Base-by-base conservation (phyloP, 176 grass and related monocot genomes). In the Elaeis guineensis region DNA sequence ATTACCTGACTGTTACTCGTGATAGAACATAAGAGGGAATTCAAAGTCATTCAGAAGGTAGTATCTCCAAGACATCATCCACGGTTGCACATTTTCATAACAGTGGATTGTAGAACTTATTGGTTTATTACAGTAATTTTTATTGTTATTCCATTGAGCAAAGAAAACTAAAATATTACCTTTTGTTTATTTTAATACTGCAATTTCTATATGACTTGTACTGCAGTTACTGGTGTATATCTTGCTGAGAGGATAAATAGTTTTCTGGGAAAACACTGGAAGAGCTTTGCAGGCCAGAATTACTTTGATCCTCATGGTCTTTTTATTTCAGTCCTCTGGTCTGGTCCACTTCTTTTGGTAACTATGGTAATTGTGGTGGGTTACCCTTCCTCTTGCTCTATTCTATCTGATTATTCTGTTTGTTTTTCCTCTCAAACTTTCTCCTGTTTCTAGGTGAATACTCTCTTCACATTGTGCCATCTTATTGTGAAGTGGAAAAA, bases 251-350 rank as follows among this genome's bases (percentile, higher is more conserved):
- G 69, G 67, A 52, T 96, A 67, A 96, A 96, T 52, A 49, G 63
- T 16, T 85, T 90, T 58, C 60, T 87, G 32, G 83, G 74, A n/a
- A 57, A 77, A 70, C 72, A 82, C 66, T 96, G 91, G 91, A 85
- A 80, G 75, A 90, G 80, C 75, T 96, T 96, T 67, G 79, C 86
- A 30, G 80, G 72, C 61, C 91, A 96, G 70, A 96, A 95, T 52
- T 90, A 95, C 67, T 95, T 95, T 72, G 91, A 96, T 66, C 80
- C 78, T 23, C 80, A 87, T 69, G 80, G 91, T 25, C 73, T 90
- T 22, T 96, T 96, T 72, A 78, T 96, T 66, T 96, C 91, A 48
- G 86, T 87, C 0, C 18, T 96, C 59, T 90, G 91, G 91, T 96
- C 91, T 21, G 86, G 91, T 2, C 91, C 91, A 17, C 78, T 90